phyloP scores from a whole-genome alignment of 257 asterid species.

The Solanum habrochaites region DNA sequence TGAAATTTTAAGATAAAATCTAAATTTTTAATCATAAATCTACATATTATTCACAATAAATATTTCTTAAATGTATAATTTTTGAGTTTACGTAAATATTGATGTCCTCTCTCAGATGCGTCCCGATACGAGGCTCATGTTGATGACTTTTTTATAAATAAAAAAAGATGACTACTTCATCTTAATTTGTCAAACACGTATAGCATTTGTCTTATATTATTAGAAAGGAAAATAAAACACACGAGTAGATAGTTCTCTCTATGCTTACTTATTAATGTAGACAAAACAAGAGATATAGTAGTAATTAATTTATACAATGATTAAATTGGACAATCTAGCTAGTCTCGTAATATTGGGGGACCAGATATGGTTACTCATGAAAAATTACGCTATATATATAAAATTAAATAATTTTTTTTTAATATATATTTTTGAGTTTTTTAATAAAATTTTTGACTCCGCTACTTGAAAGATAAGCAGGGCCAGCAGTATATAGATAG shows the following conservation, averaged over 20 bases:
- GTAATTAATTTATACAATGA: not conserved
- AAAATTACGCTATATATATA: not conserved
- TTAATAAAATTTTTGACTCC: not conserved
- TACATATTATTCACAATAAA: no score
- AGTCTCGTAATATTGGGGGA: not conserved
- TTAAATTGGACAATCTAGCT: not conserved
- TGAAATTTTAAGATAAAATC: no score
- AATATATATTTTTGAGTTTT: no score
- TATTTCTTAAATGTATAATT: no score
- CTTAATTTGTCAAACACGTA: slow-evolving; percentile 17
- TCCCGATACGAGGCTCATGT: not conserved
- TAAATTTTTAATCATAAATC: not conserved
- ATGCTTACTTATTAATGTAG: not conserved
- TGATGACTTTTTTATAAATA: not conserved
- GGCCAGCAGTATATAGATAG: not conserved
- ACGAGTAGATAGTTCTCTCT: not conserved
- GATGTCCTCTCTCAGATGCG: no score
- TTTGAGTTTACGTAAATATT: no score
- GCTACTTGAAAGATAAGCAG: not conserved
- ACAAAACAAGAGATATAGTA: not conserved
- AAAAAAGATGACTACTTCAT: slow-evolving; percentile 54
- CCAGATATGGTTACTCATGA: not conserved
- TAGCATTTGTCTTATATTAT: slow-evolving; percentile 23
- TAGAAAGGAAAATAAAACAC: slow-evolving; percentile 11
- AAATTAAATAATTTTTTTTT: no score